These are phyloP conservation scores for Buxus sempervirens DNA, from an alignment of 164 flowering plant species.

Conservation along the genomic window DNA sequence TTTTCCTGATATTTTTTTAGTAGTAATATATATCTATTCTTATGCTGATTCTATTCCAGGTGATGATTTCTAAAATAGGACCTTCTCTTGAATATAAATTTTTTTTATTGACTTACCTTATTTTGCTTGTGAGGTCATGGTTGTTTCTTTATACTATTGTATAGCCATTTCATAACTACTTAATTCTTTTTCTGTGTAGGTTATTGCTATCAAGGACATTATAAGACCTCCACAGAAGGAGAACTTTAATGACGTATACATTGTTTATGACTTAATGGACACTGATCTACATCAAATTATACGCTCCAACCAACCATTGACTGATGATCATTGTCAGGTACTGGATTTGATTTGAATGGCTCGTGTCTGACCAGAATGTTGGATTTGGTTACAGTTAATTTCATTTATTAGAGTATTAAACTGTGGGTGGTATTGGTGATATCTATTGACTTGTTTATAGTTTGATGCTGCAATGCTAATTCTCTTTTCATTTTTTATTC, in stretches of 20 bases:
- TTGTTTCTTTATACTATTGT: background rate
- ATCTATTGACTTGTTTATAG: no score
- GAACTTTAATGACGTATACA: constrained; percentile 86
- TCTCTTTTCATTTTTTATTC: no score
- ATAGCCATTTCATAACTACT: background rate
- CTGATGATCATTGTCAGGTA: constrained; percentile 92
- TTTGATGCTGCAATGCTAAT: no score
- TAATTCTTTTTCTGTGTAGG: constrained; percentile 31
- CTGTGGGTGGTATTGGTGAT: no score
- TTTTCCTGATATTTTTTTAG: no score
- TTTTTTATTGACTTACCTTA: background rate
- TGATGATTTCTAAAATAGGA: no score
- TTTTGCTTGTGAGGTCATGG: background rate
- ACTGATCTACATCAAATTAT: constrained; percentile 93
- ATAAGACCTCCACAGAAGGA: constrained; percentile 74
- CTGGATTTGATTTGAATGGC: no score
- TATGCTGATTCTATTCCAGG: no score
- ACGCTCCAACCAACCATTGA: constrained; percentile 64
- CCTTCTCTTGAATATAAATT: background rate
- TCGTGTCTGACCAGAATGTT: background rate
- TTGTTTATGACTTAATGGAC: constrained; percentile 83
- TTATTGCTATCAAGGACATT: constrained; percentile 70
- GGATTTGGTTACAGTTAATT: background rate
- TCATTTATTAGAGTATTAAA: background rate
- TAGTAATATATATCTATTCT: no score